Base-by-base conservation (phyloP, 345 rosid species). In the Ceriops zippeliana region DNA sequence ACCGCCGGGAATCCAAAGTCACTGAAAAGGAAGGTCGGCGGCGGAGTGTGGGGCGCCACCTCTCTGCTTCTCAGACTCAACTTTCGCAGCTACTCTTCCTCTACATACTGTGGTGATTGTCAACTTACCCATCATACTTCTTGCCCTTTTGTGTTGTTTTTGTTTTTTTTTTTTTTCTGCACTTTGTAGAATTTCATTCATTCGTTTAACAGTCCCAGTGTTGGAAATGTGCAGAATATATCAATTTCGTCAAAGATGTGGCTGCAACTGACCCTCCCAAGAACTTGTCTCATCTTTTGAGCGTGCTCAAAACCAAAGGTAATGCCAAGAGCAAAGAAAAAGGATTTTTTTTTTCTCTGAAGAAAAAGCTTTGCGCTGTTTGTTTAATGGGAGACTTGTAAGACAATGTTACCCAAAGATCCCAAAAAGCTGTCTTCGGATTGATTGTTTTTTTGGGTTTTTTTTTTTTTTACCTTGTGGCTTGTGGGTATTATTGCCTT, bases 241-340 rank as follows among this genome's bases (percentile, higher is more conserved):
- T 72, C 15, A 72, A 79, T 58, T 89, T 89, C 79, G 74, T 91
- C 70, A 77, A 72, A 76, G 87, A 86, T 13, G 83, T 89, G 54
- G 92, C 88, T 34, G 85, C 80, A 69, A 71, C 84, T 75, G 76
- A 81, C 73, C 88, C 93, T 76, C 96, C 98, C 35, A 76, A 65
- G 78, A 82, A 86, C 79, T 76, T 92, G 81, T 69, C 75, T 73
- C 80, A 86, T 52, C 72, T 88, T 38, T 68, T 86, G 64, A 83
- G 68, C 22, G 78, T 88, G 60, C 91, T 86, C 65, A 82, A 42
- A 70, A 81, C 84, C 56, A 88, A 82, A 87, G 96, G 96, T 90
- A 68, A 31, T 37, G 49, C 49, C 16, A 15, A 11, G 47, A 38
- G 47, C 2, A 38, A 42, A 3, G 15, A 13, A 42, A 42, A 42